Conservation (phyloP, 1,139 yeast species). For the Saccharomyces hybrid region DNA sequence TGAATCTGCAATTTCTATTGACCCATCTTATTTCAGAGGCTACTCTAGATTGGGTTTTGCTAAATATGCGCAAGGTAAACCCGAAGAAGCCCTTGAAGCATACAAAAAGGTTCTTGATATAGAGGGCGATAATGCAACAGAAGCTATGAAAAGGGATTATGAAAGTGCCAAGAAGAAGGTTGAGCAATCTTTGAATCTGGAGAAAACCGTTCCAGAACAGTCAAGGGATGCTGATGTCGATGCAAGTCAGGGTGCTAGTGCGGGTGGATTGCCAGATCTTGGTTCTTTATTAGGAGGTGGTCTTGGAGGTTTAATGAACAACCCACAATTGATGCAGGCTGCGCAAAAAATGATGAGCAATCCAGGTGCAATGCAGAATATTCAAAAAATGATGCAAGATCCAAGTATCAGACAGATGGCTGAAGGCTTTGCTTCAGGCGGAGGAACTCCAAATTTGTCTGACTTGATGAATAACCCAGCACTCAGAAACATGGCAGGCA, state of each 20-base stretch:
- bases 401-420: constrained; percentile 80
- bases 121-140: constrained; percentile 81
- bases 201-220: constrained; percentile 30
- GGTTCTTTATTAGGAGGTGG: constrained; percentile 57
- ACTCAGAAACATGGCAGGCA: constrained; percentile 59
- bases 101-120: constrained; percentile 78
- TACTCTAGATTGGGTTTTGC: constrained; percentile 95
- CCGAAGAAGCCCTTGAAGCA: constrained; percentile 84
- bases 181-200: constrained; percentile 53
- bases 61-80: constrained; percentile 80
- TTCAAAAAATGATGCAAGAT: constrained; percentile 69
- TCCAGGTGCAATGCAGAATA: constrained; percentile 67
- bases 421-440: constrained; percentile 55
- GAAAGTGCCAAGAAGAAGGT: constrained; percentile 88
- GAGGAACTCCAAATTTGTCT: constrained; percentile 52
- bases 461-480: constrained; percentile 78
- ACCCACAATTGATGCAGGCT: constrained; percentile 87
- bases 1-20: constrained; percentile 64
- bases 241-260: constrained; percentile 34
- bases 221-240: constrained; percentile 20
- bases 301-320: constrained; percentile 69
- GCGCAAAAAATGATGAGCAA: constrained; percentile 91
- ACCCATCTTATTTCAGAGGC: constrained; percentile 81
- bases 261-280: constrained; percentile 70
- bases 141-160: constrained; percentile 87